Percentiles rank a stretch among this genome's conserved stretches.
phyloP scores from a whole-genome alignment of 73 alveolate species.

The Paramecium octaurelia region DNA sequence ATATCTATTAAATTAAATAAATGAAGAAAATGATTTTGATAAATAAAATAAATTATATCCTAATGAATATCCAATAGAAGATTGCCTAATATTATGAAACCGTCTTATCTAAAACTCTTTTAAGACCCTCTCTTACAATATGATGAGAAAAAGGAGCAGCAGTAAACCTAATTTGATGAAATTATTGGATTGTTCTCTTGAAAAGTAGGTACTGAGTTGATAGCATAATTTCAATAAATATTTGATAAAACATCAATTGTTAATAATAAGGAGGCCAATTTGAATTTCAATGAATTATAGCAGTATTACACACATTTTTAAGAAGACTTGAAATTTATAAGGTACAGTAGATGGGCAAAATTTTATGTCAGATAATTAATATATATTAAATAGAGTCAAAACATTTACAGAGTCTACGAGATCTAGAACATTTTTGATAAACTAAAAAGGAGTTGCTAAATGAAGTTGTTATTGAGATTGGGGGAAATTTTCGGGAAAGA shows the following conservation, averaged over 20 bases:
- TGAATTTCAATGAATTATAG: too few relatives aligned
- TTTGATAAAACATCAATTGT: neutral
- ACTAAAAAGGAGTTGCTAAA: conserved; percentile 73
- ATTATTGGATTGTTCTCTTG: conserved; percentile 81
- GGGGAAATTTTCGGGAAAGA: conserved; percentile 51
- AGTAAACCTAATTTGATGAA: conserved; percentile 56
- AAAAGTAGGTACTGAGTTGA: conserved; percentile 64
- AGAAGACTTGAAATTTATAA: conserved; percentile 68
- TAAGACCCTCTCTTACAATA: conserved; percentile 56
- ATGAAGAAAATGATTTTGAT: neutral
- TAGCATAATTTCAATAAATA: conserved; percentile 8
- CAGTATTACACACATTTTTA: conserved; percentile 79
- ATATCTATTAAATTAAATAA: neutral
- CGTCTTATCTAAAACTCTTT: conserved; percentile 61
- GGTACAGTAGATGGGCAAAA: conserved; percentile 76
- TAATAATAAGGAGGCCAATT: too few relatives aligned
- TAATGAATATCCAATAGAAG: neutral
- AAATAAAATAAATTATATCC: neutral
- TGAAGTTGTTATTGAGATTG: conserved; percentile 75
- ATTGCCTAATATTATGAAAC: conserved; percentile 30
- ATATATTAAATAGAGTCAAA: conserved; percentile 72
- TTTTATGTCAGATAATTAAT: conserved; percentile 73
- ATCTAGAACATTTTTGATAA: conserved; percentile 66
- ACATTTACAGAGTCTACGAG: conserved; percentile 70
- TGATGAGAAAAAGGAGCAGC: conserved; percentile 51